These are phyloP conservation scores for Tetraselmis chui DNA, from an alignment of 139 green algal genomes.

Conservation along the genomic window DNA sequence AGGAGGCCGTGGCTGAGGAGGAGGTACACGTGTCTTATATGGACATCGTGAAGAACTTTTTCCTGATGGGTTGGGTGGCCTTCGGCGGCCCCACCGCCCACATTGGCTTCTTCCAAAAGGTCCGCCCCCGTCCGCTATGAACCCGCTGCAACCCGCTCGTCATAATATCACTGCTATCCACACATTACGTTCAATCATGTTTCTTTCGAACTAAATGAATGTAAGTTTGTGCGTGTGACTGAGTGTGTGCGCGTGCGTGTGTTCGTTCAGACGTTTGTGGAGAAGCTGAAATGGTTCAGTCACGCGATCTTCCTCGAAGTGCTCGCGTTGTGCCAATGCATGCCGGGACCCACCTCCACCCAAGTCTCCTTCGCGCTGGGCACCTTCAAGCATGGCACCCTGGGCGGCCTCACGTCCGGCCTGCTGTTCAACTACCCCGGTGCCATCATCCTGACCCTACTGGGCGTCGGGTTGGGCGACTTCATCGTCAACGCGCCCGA, in stretches of 20 bases:
- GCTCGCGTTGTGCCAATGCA: constrained; percentile 76
- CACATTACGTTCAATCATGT: not conserved
- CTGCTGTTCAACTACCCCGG: constrained; percentile 87
- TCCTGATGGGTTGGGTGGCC: constrained; percentile 69
- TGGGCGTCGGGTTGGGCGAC: not conserved
- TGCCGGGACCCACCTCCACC: constrained; percentile 87
- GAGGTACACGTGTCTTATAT: constrained; percentile 18
- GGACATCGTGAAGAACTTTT: constrained; percentile 58
- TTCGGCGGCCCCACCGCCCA: constrained; percentile 77
- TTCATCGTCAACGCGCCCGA: not conserved
- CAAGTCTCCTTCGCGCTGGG: constrained; percentile 77
- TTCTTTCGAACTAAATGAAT: not conserved
- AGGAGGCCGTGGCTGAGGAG: not conserved
- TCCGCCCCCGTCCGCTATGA: constrained; percentile 9
- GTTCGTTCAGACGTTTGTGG: constrained; percentile 55
- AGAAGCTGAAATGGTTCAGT: constrained; percentile 70
- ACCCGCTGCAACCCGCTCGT: not conserved
- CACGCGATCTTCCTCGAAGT: constrained; percentile 78
- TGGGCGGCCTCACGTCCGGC: constrained; percentile 39
- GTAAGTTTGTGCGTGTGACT: not conserved
- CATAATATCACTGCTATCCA: constrained; percentile 1
- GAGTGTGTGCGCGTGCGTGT: not conserved
- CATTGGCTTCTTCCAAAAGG: constrained; percentile 69
- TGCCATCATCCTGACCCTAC: not conserved
- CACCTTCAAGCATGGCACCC: constrained; percentile 69